A percentile compares a stretch with the other conserved stretches of the same genome.
Evolutionary conservation across 2,329 filamentous ascomycete genomes (phyloP).

Genomic region (Huntiella omanensis): DNA sequence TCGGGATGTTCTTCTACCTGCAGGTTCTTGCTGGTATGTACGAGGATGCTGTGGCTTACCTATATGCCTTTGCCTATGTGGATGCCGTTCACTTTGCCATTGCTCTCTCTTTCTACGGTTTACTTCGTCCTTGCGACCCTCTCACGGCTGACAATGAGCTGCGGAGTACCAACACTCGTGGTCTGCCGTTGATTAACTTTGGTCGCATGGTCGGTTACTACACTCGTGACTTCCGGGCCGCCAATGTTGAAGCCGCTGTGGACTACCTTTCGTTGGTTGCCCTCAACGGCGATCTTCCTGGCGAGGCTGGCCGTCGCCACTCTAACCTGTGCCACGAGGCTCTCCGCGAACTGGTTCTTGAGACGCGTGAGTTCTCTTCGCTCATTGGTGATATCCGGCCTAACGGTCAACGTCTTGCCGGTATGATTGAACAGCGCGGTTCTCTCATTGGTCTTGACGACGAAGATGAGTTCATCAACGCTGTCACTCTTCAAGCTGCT

Average conservation of each 20-base stretch:
- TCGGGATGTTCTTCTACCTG: constrained; percentile 84
- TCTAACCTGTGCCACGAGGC: constrained; percentile 76
- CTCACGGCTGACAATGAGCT: constrained; percentile 53
- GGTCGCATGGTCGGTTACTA: constrained; percentile 87
- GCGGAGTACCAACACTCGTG: constrained; percentile 45
- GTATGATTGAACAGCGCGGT: constrained; percentile 72
- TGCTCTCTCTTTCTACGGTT: constrained; percentile 70
- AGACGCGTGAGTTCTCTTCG: constrained; percentile 88
- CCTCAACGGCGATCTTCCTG: constrained; percentile 67
- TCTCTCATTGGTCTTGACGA: constrained; percentile 61
- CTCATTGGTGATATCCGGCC: constrained; percentile 78
- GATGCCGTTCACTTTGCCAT: constrained; percentile 92
- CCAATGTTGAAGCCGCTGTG: constrained; percentile 71
- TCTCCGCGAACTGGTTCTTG: constrained; percentile 82
- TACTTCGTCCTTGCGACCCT: constrained; percentile 74
- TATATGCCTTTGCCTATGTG: constrained; percentile 81
- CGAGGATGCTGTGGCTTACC: constrained; percentile 77
- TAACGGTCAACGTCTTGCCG: constrained; percentile 69
- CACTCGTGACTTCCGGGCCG: constrained; percentile 85
- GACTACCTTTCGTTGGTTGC: constrained; percentile 88
- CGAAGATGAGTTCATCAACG: constrained; percentile 69
- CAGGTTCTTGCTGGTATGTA: constrained; percentile 84
- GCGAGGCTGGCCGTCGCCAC: constrained; percentile 57
- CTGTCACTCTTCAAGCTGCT: constrained; percentile 85
- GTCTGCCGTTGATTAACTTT: constrained; percentile 75